Conservation (phyloP, 2,329 filamentous ascomycete species). For the Paecilomyces dactylethromorphus region DNA sequence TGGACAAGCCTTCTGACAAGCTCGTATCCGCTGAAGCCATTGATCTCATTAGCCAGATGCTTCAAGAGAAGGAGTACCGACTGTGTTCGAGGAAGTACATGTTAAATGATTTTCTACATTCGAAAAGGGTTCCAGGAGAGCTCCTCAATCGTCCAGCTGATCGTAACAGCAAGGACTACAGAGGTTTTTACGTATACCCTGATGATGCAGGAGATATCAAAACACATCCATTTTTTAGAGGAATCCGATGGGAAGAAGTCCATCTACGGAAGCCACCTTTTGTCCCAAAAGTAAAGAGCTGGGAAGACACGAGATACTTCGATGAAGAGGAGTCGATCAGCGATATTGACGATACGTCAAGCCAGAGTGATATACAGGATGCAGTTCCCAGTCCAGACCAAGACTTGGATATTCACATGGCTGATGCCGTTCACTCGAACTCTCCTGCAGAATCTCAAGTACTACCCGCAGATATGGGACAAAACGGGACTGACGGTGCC, state of each 20-base stretch:
- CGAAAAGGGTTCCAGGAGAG: conserved; percentile 21
- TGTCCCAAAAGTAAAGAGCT: conserved; percentile 61
- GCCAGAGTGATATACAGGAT: conserved; percentile 5
- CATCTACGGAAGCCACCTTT: conserved; percentile 70
- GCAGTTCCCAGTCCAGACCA: conserved; percentile 25
- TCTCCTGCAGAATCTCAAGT: not conserved
- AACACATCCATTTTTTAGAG: conserved; percentile 75
- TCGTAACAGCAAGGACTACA: conserved; percentile 31
- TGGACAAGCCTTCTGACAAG: conserved; percentile 44
- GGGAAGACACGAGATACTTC: conserved; percentile 82
- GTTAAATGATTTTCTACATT: conserved; percentile 51
- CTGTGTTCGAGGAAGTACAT: conserved; percentile 72
- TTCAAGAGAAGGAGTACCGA: conserved; percentile 67
- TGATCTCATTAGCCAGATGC: conserved; percentile 65
- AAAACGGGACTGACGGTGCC: not conserved
- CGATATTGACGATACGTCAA: conserved; percentile 47
- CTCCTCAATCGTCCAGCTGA: conserved; percentile 25
- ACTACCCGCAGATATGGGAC: not conserved
- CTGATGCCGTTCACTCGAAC: not conserved
- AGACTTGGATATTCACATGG: not conserved
- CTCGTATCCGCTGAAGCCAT: conserved; percentile 64
- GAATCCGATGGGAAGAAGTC: conserved; percentile 69
- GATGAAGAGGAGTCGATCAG: conserved; percentile 64
- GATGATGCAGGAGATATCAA: conserved; percentile 89
- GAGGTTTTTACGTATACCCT: conserved; percentile 64